phyloP scores from a whole-genome alignment of 495 filamentous ascomycete genomes.

The Hyaloscypha variabilis region DNA sequence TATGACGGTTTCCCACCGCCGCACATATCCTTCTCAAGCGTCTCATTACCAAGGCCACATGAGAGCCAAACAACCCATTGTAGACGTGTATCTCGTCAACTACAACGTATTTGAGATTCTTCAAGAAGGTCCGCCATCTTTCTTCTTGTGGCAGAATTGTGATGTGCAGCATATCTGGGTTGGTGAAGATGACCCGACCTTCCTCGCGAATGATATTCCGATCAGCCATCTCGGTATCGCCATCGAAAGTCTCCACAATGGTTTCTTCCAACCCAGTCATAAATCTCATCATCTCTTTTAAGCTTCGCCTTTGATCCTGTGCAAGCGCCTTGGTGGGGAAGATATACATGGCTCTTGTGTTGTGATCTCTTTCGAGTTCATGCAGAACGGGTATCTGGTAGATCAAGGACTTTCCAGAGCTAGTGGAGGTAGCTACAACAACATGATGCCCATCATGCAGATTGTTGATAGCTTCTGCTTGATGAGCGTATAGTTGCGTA shows the following conservation, averaged over 20 bases:
- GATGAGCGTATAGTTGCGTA: conserved; percentile 87
- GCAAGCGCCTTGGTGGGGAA: conserved; percentile 98
- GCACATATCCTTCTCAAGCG: conserved; percentile 86
- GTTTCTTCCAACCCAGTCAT: conserved; percentile 76
- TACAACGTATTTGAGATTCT: conserved; percentile 82
- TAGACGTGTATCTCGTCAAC: conserved; percentile 94
- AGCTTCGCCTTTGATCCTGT: conserved; percentile 89
- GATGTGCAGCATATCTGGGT: conserved; percentile 97
- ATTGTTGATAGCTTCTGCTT: conserved; percentile 92
- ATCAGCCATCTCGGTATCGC: conserved; percentile 84
- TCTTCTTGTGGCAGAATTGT: conserved; percentile 93
- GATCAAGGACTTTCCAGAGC: conserved; percentile 94
- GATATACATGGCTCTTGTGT: conserved; percentile 92
- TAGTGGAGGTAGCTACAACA: conserved; percentile 92
- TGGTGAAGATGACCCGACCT: conserved; percentile 94
- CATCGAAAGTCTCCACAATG: conserved; percentile 92
- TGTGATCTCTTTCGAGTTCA: conserved; percentile 75
- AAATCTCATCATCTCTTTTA: conserved; percentile 80
- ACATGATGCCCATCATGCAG: conserved; percentile 83
- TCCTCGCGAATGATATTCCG: conserved; percentile 83
- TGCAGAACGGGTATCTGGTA: conserved; percentile 95
- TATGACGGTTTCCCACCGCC: conserved; percentile 83
- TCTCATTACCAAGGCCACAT: conserved; percentile 95
- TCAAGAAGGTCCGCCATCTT: conserved; percentile 83
- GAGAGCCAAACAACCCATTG: conserved; percentile 91